Conservation (phyloP, 2,329 filamentous ascomycete genomes). For the Monosporascus ibericus region DNA sequence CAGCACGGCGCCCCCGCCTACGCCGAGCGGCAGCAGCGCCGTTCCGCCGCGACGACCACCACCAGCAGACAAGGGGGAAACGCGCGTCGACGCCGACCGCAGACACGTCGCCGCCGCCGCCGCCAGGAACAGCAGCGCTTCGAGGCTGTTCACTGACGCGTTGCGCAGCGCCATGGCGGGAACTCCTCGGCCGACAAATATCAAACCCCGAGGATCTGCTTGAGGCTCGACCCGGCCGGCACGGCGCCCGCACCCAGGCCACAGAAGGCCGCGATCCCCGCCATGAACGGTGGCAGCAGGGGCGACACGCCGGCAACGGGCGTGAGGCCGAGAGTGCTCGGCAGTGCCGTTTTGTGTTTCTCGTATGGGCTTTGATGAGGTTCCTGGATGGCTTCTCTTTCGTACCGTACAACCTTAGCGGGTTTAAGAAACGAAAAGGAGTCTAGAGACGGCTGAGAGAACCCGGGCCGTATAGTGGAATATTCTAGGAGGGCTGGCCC, state of each 20-base stretch:
- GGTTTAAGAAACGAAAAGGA: too few species aligned
- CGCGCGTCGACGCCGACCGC: constrained; percentile 13
- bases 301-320: constrained; percentile 34
- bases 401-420: too few species aligned
- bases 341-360: constrained; percentile 22
- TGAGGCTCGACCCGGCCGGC: constrained; percentile 41
- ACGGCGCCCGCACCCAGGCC: constrained; percentile 39
- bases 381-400: constrained; percentile 20
- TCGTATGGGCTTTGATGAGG: neutral
- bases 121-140: constrained; percentile 47
- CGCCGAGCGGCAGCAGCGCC: constrained; percentile 24
- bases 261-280: constrained; percentile 26
- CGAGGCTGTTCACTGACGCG: constrained; percentile 46
- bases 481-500: too few species aligned
- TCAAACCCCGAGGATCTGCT: constrained; percentile 51
- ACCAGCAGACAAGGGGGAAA: constrained; percentile 14
- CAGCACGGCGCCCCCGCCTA: too few species aligned
- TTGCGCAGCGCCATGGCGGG: constrained; percentile 46
- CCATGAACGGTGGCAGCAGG: constrained; percentile 13
- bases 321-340: constrained; percentile 38
- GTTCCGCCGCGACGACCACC: constrained; percentile 17
- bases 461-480: too few species aligned
- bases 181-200: constrained; percentile 44
- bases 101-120: constrained; percentile 38
- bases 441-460: too few species aligned